phyloP scores from a whole-genome alignment of 2,329 filamentous ascomycete species.

The Cladosporium halotolerans region DNA sequence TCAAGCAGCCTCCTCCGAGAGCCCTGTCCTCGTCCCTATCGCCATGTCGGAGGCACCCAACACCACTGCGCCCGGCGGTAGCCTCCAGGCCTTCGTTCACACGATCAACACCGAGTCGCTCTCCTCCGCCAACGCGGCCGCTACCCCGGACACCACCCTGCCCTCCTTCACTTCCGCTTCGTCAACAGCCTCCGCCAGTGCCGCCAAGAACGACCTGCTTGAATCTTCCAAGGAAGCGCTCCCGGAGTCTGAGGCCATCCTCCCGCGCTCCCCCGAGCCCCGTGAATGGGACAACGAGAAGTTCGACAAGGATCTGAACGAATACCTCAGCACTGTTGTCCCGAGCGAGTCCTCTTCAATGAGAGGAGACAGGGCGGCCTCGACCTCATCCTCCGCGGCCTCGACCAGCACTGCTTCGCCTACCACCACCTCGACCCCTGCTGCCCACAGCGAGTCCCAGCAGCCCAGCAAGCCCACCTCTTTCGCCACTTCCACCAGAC shows the following conservation, averaged over 20 bases:
- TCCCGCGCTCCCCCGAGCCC: neutral
- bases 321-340: neutral
- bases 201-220: too few relatives aligned
- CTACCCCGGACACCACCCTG: neutral
- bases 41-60: neutral
- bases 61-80: neutral
- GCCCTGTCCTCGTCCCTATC: neutral
- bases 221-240: too few relatives aligned
- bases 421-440: neutral
- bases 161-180: too few relatives aligned
- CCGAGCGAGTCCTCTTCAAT: neutral
- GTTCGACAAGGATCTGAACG: neutral
- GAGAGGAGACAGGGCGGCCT: neutral
- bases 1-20: neutral
- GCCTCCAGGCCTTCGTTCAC: conserved; percentile 5
- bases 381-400: neutral
- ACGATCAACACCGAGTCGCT: neutral
- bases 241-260: too few relatives aligned
- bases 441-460: neutral
- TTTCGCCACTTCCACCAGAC: neutral
- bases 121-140: neutral
- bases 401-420: neutral
- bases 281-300: neutral
- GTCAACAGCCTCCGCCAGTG: too few relatives aligned
- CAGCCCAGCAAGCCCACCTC: neutral